These are phyloP conservation scores for Paramecium biaurelia DNA, from an alignment of 73 alveolate genomes.

Conservation along the genomic window DNA sequence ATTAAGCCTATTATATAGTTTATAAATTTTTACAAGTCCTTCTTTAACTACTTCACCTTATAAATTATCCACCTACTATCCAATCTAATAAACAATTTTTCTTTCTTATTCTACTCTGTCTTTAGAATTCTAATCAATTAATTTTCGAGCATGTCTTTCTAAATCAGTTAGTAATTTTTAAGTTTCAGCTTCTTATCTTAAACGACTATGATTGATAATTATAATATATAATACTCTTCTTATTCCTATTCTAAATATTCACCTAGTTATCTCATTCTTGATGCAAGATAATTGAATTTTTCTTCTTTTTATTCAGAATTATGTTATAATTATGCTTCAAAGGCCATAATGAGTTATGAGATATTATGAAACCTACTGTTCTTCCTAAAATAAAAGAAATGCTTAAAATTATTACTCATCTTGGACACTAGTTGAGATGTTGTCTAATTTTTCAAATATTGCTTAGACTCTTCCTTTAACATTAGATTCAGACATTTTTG, in stretches of 20 bases:
- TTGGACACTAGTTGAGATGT: conserved; percentile 33
- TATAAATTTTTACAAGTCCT: not conserved
- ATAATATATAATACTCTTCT: conserved; percentile 2
- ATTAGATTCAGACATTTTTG: conserved; percentile 17
- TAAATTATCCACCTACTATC: conserved; percentile 39
- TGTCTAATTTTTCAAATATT: conserved; percentile 16
- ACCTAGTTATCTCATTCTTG: not conserved
- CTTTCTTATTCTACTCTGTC: conserved; percentile 58
- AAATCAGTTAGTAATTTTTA: conserved; percentile 48
- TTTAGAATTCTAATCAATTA: conserved; percentile 50
- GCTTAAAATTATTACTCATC: not conserved
- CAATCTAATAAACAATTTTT: conserved; percentile 57
- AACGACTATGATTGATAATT: not conserved
- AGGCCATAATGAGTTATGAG: conserved; percentile 32
- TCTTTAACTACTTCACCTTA: conserved; percentile 31
- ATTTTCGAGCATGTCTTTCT: conserved; percentile 56
- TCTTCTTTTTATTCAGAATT: conserved; percentile 16
- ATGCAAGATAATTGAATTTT: not conserved
- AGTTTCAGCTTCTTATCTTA: conserved; percentile 28
- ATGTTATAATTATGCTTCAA: conserved; percentile 7
- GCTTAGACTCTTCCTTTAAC: conserved; percentile 25
- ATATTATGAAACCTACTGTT: conserved; percentile 17
- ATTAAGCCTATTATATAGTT: conserved; percentile 37
- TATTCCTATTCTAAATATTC: not conserved
- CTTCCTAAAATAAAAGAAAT: not conserved